Base-by-base conservation (phyloP, 2,329 filamentous ascomycete species). In the Fusarium sp. region DNA sequence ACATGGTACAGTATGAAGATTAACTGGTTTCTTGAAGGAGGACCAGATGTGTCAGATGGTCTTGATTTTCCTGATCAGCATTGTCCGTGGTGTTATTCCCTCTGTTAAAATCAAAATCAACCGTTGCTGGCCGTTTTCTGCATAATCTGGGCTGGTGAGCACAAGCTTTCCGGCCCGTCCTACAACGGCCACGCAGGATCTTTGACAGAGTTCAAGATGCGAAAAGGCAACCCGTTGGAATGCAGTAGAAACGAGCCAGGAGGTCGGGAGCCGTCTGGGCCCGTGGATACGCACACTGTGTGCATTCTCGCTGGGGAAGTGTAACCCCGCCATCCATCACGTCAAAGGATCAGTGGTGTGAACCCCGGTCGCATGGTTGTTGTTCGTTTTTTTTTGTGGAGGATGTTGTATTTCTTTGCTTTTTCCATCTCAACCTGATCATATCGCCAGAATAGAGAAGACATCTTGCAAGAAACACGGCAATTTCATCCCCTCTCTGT, bases 151-250 rank as follows among this genome's bases (percentile, higher is more conserved):
- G 25, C 25, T 10, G 25, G 48, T 52, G 48, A 6, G 48, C 48
- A 52, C 23, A 65, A 68, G 52, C 58, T 68, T 68, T 59, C 37
- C 32, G 45, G 64, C 35, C 60, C 57, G 57, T 34, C 60, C 23
- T 63, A 23, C 57, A 74, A 74, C 71, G 71, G 72, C 56, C 60
- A 60, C 52, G 57, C 48, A 63, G 18, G 34, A n/a, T 27, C 16
- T 32, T 32, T 32, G 48, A 52, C 48, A 52, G n/a, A 52, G 48
- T 52, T 52, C 45, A 30, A 52, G 25, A 32, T 30, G 14, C 20
- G 23, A 27, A 43, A 45, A 48, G 37, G 37, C 18, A 45, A 20
- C 16, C 23, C 43, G 23, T 25, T 30, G 45, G 45, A 50, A 50
- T 50, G 45, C 45, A 50, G 6, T 25, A 50, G 9, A 2, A 14